Evolutionary conservation across 2,329 filamentous ascomycete genomes (phyloP), one percentile per base, ranked within the genome.

Genomic region (Aspergillus sp.): DNA sequence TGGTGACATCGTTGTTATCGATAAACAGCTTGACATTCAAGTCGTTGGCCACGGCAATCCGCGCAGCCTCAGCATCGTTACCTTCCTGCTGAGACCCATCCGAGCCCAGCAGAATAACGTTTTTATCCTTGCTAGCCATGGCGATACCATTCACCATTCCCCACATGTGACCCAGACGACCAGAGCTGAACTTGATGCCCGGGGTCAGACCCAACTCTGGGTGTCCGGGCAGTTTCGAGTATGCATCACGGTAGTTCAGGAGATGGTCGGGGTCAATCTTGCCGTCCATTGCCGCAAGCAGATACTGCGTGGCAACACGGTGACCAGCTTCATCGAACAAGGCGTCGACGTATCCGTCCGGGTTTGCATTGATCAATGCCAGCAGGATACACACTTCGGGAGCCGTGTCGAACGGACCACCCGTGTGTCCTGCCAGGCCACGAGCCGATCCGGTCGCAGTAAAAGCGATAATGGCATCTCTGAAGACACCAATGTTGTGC

Each of bases 41-140:
- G 33, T 62, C 57, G 10, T 60, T 55, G 10, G 64, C 65, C 2
- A 68, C 66, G 1, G 66, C 66, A 48, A 69, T 55, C 2, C 66
- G 59, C 1, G 66, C 66, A 6, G 66, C 65, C 48, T 69, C 66
- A n/a, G 64, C 66, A 33, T 69, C 65, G 33, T 69, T 66, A 49
- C 66, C 66, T 57, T 69, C 66, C 48, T 69, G 66, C 48, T 69
- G 66, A n/a, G 65, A 66, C 10, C 66, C 66, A 49, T 69, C 66
- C 0, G 66, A 69, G 26, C 66, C 66, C 32, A 69, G 49, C 45
- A 69, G 42, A 12, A 69, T 51, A 9, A 69, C 53, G 6, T 59
- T 62, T 56, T 69, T 69, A 9, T 62, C 60, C 35, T 56, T 53
- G 53, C 67, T 61, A 12, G 64, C 64, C 61, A 69, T 59, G 32